Evolutionary conservation across 2,329 filamentous ascomycete genomes (phyloP), one percentile per base, ranked within the genome.

Genomic region (Diaporthe ampelina): DNA sequence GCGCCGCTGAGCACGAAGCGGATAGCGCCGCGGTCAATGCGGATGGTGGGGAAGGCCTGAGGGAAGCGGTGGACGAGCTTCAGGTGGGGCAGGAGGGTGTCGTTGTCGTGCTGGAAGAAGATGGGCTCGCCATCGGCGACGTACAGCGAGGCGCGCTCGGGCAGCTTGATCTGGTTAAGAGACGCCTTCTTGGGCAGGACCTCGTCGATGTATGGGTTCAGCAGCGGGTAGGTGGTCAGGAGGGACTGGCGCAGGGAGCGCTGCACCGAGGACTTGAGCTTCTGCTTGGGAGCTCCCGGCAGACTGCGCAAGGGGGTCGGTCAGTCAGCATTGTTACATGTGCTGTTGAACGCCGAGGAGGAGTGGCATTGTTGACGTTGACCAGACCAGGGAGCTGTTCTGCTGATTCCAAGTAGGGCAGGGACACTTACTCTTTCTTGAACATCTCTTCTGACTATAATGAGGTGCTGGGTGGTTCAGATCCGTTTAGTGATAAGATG

Each of bases 211-310:
- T 95, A 91, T 0, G 94, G 94, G 78, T 92, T 91, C 69, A 98
- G 93, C 69, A 94, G 90, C 3, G 97, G 97, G 85, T 97, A 98
- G 70, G 94, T 94, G 74, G 94, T 89, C 77, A 97, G 87, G 78
- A 98, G 90, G 81, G 94, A 94, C 80, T 92, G 89, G 79, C 97
- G 94, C 79, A 99, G 92, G 77, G 88, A 91, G 81, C 97, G 94
- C 87, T 98, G 95, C 73, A 95, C 94, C 32, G 95, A 98, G 77
- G 96, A 98, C 87, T 98, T 99, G 85, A 98, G 94, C 88, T 98
- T 98, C 79, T 95, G 95, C 86, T 97, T 97, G 73, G 94, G 92
- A 78, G 93, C 91, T 35, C 93, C 86, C 80, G 91, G 87, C 83
- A 98, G 92, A 78, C 94, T 96, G 80, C 29, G 50, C 48, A 48